phyloP scores from a whole-genome alignment of 371 early-diverging fungal genomes.

The Apophysomyces sp. region DNA sequence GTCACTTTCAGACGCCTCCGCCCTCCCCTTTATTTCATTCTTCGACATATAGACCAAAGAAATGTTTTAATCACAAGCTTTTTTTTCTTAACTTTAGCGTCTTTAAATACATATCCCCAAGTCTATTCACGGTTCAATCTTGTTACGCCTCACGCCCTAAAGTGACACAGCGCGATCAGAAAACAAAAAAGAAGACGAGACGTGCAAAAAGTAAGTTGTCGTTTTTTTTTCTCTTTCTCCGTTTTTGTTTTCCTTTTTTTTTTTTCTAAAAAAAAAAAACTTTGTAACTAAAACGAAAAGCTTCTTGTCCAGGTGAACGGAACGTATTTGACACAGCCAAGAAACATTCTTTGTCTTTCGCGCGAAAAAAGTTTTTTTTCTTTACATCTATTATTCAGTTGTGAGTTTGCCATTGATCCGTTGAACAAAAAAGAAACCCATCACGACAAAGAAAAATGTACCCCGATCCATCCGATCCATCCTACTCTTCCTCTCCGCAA shows the following conservation, averaged over 20 bases:
- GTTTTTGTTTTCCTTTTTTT: not conserved
- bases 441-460: not conserved
- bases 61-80: not conserved
- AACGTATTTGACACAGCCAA: not conserved
- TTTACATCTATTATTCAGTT: not conserved
- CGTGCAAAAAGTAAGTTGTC: not conserved
- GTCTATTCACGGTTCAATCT: too few species aligned
- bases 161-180: too few species aligned
- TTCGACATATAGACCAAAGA: not conserved
- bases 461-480: not conserved
- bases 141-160: too few species aligned
- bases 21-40: constrained; percentile 1
- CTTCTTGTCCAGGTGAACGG: too few species aligned
- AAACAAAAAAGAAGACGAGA: not conserved
- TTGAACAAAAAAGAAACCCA: not conserved
- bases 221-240: not conserved
- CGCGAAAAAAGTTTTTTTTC: not conserved
- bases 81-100: not conserved
- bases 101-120: not conserved
- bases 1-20: not conserved
- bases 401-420: not conserved
- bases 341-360: not conserved
- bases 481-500: not conserved
- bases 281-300: too few species aligned
- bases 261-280: too few species aligned